Percentiles rank a stretch among this genome's conserved stretches.
phyloP scores from a whole-genome alignment of 2,329 filamentous ascomycete genomes.

The Pseudogymnoascus sp. region DNA sequence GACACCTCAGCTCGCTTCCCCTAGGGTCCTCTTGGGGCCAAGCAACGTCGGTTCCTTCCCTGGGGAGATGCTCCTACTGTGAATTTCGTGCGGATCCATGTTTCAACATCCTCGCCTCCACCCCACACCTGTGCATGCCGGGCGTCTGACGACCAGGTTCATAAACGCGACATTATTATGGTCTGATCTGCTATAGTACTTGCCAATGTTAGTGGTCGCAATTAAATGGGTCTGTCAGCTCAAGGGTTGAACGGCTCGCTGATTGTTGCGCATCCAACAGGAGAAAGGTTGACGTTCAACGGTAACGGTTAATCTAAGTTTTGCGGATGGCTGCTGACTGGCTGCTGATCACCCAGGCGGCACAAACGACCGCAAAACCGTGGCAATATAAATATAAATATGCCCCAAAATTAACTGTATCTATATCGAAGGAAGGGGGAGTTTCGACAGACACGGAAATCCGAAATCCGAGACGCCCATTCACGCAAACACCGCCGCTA shows the following conservation, averaged over 20 bases:
- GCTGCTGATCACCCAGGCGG: not conserved
- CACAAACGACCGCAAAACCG: not conserved
- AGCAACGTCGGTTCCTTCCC: not conserved
- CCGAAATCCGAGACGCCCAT: not conserved
- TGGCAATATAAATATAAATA: not conserved
- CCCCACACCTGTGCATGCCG: constrained; percentile 1
- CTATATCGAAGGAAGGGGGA: not conserved
- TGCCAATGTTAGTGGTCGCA: not conserved
- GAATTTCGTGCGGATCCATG: constrained; percentile 1
- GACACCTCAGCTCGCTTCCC: not conserved
- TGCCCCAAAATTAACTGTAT: not conserved
- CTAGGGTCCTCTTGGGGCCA: not conserved
- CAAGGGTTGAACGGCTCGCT: constrained; percentile 1
- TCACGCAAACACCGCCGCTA: not conserved
- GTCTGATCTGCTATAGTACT: not conserved
- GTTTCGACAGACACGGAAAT: not conserved
- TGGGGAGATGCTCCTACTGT: not conserved
- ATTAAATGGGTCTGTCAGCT: constrained; percentile 3
- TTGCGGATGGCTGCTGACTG: constrained; percentile 1
- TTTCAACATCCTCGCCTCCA: constrained; percentile 2
- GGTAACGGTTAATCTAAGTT: constrained; percentile 6
- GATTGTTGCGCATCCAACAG: not conserved
- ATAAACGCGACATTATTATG: constrained; percentile 9
- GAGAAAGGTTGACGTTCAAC: not conserved
- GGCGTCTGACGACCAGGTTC: constrained; percentile 6